These are phyloP conservation scores for Endoconidiophora laricicola DNA, from an alignment of 2,329 filamentous ascomycete genomes.

Conservation along the genomic window DNA sequence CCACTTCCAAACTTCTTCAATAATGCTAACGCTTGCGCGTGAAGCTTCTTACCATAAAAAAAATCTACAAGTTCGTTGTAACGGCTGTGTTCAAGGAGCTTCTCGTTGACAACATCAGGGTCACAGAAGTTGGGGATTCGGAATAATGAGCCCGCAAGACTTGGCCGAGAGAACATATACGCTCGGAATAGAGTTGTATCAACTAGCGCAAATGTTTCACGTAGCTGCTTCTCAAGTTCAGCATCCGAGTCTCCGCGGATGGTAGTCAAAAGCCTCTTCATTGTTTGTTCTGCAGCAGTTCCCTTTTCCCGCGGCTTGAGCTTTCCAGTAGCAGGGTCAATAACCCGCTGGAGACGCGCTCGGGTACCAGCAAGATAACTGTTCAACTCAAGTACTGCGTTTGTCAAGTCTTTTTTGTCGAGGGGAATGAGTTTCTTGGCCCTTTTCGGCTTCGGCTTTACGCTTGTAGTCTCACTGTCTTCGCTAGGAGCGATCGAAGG, in stretches of 20 bases:
- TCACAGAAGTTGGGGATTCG: constrained; percentile 96
- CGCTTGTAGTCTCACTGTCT: constrained; percentile 37
- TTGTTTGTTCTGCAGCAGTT: constrained; percentile 28
- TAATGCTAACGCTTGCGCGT: constrained; percentile 70
- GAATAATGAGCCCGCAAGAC: constrained; percentile 75
- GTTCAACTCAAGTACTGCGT: constrained; percentile 67
- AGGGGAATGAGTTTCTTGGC: constrained; percentile 24
- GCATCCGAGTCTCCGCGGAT: constrained; percentile 33
- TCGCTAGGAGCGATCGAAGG: constrained; percentile 34
- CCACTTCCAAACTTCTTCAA: constrained; percentile 63
- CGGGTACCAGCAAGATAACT: constrained; percentile 80
- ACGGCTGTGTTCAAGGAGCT: constrained; percentile 69
- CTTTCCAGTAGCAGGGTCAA: constrained; percentile 45
- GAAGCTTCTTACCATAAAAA: constrained; percentile 84
- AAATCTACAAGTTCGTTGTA: constrained; percentile 97
- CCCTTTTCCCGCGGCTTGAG: constrained; percentile 34
- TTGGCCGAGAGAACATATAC: constrained; percentile 83
- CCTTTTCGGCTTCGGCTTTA: constrained; percentile 19
- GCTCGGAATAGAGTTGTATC: constrained; percentile 90
- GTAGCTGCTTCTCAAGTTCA: constrained; percentile 53
- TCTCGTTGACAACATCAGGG: constrained; percentile 85
- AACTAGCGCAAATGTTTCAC: constrained; percentile 64
- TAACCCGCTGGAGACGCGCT: constrained; percentile 41
- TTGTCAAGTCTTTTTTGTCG: constrained; percentile 68
- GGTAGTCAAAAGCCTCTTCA: constrained; percentile 37